These are phyloP conservation scores for Bipolaris victoriae DNA, from an alignment of 2,329 filamentous ascomycete species.

Conservation along the genomic window DNA sequence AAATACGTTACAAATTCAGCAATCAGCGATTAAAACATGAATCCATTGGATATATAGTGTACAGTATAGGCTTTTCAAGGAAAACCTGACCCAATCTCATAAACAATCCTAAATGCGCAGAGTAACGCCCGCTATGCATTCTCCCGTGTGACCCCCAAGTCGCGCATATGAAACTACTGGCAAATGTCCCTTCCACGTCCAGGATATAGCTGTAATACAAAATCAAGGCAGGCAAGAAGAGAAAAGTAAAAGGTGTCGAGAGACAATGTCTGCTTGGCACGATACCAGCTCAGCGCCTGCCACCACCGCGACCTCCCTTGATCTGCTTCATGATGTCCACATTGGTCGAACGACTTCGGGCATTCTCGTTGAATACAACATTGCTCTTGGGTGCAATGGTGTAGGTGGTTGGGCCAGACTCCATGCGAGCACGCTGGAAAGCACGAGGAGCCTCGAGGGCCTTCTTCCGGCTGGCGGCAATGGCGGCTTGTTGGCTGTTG, in stretches of 20 bases:
- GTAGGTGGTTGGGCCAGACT: slow-evolving; percentile 65
- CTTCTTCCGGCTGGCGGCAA: slow-evolving; percentile 52
- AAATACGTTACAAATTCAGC: neutral
- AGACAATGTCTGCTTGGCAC: neutral
- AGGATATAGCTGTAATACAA: neutral
- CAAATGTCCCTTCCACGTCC: neutral
- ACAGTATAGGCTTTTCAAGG: slow-evolving; percentile 3
- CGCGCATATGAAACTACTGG: slow-evolving; percentile 2
- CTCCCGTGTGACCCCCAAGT: slow-evolving; percentile 4
- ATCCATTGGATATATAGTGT: neutral
- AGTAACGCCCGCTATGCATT: slow-evolving; percentile 21
- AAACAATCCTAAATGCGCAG: slow-evolving; percentile 3
- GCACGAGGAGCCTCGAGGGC: slow-evolving; percentile 59
- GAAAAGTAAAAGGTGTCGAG: neutral
- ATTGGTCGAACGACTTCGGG: slow-evolving; percentile 32
- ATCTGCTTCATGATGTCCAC: slow-evolving; percentile 44
- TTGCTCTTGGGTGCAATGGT: slow-evolving; percentile 68
- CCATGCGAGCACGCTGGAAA: slow-evolving; percentile 64
- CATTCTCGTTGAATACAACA: slow-evolving; percentile 43
- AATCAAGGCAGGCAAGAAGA: neutral
- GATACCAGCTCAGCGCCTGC: slow-evolving; percentile 25
- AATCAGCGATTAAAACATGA: neutral
- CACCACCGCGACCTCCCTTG: slow-evolving; percentile 32
- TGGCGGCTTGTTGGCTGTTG: slow-evolving; percentile 44
- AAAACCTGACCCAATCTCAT: neutral